Evolutionary conservation across 192 early-diverging fungal genomes (phyloP), one percentile per base, ranked within the genome.

Genomic region (Mortierella antarctica): DNA sequence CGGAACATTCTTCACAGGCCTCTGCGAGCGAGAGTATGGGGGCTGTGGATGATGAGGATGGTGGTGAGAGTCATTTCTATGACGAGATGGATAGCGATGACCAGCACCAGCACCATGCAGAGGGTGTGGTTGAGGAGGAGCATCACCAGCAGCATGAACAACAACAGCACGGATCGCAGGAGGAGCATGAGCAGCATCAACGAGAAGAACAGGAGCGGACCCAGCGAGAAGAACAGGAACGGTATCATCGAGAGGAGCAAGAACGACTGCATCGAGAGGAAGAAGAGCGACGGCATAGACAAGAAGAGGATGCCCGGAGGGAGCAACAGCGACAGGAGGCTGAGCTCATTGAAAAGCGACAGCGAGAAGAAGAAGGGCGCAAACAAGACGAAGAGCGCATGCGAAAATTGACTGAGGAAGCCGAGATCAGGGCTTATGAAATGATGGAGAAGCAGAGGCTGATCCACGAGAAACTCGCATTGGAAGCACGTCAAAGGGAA

Each of bases 221-320:
- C 1, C 40, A 57, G 17, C 48, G 58, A 23, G 61, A 57, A 11
- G 45, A 62, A 9, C 42, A 51, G 8, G 21, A 62, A 47, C 51
- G 20, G 9, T 18, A 15, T 5, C n/a, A 47, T n/a, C 54, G 46
- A 46, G 12, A 49, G 46, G 40, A 67, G 41, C 51, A 54, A 44
- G 41, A 54, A 23, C 54, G 40, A 42, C 54, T 17, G 2, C 57
- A 50, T n/a, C 49, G 62, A 44, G 12, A 17, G 0, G 44, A 53
- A 51, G 74, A 31, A 9, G n/a, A 18, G 17, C 53, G 60, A 6
- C 59, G 55, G 1, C 56, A 70, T 31, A 60, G 57, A 23, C 50
- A 65, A 39, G 67, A 78, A 44, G 74, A 78, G 56, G 67, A 78
- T 48, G 49, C 70, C 12, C 74, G 67, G 47, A 52, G 58, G 44